Evolutionary conservation across 805 yeast species (phyloP), one percentile per base, ranked within the genome.

Genomic region (Pichia rugopelliculosa): DNA sequence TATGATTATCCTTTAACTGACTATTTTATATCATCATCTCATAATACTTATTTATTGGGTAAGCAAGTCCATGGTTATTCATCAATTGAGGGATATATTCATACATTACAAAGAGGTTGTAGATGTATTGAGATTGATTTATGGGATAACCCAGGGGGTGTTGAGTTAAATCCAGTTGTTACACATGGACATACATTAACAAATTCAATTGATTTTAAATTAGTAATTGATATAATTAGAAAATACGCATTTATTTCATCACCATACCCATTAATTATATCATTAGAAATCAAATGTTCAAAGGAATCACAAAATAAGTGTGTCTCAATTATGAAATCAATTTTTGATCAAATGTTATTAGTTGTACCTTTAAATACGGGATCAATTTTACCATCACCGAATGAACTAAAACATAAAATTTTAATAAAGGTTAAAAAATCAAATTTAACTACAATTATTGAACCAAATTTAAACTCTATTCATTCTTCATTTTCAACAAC

Each of bases 91-190:
- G 95, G 95, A 0, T 93, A 93, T 56, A 80, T 88, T 17, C 77
- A 84, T 44, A 93, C 87, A 0, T 68, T 93, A 42, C 96, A 89
- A 61, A 76, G 89, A 46, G 98, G 99, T 1, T 93, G 98, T 58
- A 72, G 96, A 40, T 90, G 96, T 53, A 73, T 93, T n/a, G 99
- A 93, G 59, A 80, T 93, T 37, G 99, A 93, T 64, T 73, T 93
- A 20, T 93, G 99, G 99, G 96, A 91, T 67, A 30, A 30, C n/a
- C 34, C 34, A n/a, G 34, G 34, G 7, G 86, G 67, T 5, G 41
- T 34, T 10, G 65, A 60, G 13, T 64, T 67, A 12, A 90, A 84
- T 0, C 99, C 99, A 0, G 77, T 87, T 0, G 96, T 93, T 0
- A 84, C 85, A 25, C 99, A 93, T 64, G 99, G 99, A 0, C 68